These are phyloP conservation scores for Panicum hallii DNA, from an alignment of 202 grass and related monocot genomes.

Conservation along the genomic window DNA sequence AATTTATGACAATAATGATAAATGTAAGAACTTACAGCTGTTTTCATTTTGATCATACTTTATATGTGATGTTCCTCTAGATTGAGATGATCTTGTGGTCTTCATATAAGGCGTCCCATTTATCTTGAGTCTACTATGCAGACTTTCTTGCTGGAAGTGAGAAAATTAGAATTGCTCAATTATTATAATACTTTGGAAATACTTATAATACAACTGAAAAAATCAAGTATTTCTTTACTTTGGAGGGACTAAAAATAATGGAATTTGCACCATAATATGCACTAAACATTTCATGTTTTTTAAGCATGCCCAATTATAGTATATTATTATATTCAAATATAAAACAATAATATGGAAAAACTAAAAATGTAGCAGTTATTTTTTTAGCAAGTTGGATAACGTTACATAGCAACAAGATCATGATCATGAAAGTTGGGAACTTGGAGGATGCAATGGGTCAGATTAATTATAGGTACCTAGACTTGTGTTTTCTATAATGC, in stretches of 20 bases:
- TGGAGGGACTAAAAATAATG: not conserved
- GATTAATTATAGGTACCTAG: not conserved
- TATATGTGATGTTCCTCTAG: too few species aligned
- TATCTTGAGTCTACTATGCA: conserved; percentile 13
- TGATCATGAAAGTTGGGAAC: not conserved
- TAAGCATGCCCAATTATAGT: not conserved
- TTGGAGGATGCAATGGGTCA: not conserved
- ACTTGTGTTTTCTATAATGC: not conserved
- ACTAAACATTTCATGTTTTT: not conserved
- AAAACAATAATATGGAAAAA: not conserved
- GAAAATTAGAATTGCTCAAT: not conserved
- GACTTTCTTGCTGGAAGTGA: conserved; percentile 10
- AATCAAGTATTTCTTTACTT: not conserved
- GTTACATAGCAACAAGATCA: not conserved
- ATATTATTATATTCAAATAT: not conserved
- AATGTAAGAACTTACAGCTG: conserved; percentile 16
- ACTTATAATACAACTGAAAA: not conserved
- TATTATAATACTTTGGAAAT: not conserved
- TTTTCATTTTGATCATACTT: not conserved
- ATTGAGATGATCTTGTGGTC: not conserved
- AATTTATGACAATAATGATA: not conserved
- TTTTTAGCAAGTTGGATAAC: not conserved
- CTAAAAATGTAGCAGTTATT: not conserved
- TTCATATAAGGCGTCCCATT: not conserved
- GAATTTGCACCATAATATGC: not conserved